phyloP scores from a whole-genome alignment of 768 basidiomycete genomes.

The Phlebiopsis gigantea region DNA sequence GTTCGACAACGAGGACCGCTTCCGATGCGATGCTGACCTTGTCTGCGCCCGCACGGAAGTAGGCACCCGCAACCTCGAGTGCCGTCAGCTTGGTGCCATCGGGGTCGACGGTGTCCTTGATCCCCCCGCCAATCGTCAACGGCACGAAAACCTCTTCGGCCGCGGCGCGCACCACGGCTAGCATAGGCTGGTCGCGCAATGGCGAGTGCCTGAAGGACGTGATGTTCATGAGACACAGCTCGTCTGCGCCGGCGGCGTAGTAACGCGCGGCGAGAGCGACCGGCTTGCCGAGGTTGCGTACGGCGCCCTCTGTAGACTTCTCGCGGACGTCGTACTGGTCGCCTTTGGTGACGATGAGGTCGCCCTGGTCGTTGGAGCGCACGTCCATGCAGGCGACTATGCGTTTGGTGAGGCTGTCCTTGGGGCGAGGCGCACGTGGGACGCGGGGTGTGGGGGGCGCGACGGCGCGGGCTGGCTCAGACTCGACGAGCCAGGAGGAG shows the following conservation, averaged over 20 bases:
- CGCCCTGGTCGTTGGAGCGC: constrained; percentile 90
- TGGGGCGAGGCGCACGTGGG: constrained; percentile 34
- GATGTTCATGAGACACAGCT: constrained; percentile 97
- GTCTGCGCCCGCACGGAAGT: constrained; percentile 97
- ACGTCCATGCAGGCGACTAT: constrained; percentile 98
- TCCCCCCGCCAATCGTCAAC: constrained; percentile 97
- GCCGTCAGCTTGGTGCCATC: constrained; percentile 86
- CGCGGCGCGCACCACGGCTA: constrained; percentile 88
- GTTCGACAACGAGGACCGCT: constrained; percentile 92
- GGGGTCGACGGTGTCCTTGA: constrained; percentile 93
- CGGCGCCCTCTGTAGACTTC: constrained; percentile 65
- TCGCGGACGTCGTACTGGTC: constrained; percentile 99
- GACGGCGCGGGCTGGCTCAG: constrained; percentile 36
- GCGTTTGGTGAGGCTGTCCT: constrained; percentile 81
- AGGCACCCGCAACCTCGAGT: constrained; percentile 90
- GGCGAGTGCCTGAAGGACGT: constrained; percentile 98
- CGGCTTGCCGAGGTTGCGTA: constrained; percentile 97
- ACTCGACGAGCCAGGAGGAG: constrained; percentile 68
- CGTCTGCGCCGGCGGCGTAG: constrained; percentile 87
- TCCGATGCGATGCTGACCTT: constrained; percentile 98
- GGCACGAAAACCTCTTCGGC: constrained; percentile 84
- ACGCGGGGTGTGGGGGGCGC: constrained; percentile 31
- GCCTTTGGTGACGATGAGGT: constrained; percentile 98
- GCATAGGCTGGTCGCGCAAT: constrained; percentile 95
- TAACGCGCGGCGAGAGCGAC: constrained; percentile 87